Conservation (phyloP, 2,329 filamentous ascomycete species). For the Plectosphaerella cucumerina region DNA sequence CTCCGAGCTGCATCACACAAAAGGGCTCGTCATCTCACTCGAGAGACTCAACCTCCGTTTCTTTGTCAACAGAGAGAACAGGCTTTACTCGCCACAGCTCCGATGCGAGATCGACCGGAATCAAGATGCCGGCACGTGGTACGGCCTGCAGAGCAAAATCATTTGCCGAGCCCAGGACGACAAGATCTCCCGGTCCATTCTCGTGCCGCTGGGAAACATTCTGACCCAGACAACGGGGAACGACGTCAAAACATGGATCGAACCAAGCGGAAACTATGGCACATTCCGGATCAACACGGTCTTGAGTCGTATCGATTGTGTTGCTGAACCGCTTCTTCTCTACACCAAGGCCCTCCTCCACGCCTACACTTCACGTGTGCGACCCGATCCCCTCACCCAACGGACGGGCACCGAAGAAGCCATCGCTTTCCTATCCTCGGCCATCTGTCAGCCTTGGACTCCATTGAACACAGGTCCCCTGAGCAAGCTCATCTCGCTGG, state of each 20-base stretch:
- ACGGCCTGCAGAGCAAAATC: conserved; percentile 56
- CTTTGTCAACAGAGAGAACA: conserved; percentile 33
- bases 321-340: conserved; percentile 48
- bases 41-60: conserved; percentile 51
- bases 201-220: conserved; percentile 44
- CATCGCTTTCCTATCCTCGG: conserved; percentile 42
- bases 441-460: conserved; percentile 45
- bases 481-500: conserved; percentile 13
- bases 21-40: conserved; percentile 36
- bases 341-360: conserved; percentile 57
- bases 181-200: conserved; percentile 38
- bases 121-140: conserved; percentile 57
- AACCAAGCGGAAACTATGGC: conserved; percentile 33
- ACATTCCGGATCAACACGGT: conserved; percentile 50
- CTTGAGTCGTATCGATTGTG: conserved; percentile 52
- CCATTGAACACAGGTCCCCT: conserved; percentile 14
- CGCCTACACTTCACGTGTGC: conserved; percentile 52
- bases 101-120: conserved; percentile 46
- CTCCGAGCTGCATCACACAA: background rate
- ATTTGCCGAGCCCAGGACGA: conserved; percentile 45
- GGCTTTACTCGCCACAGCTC: conserved; percentile 46
- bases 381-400: conserved; percentile 54
- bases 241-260: conserved; percentile 20
- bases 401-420: conserved; percentile 60
- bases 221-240: conserved; percentile 5